Conservation (phyloP, 306 rosid species). For the Inga oerstediana region DNA sequence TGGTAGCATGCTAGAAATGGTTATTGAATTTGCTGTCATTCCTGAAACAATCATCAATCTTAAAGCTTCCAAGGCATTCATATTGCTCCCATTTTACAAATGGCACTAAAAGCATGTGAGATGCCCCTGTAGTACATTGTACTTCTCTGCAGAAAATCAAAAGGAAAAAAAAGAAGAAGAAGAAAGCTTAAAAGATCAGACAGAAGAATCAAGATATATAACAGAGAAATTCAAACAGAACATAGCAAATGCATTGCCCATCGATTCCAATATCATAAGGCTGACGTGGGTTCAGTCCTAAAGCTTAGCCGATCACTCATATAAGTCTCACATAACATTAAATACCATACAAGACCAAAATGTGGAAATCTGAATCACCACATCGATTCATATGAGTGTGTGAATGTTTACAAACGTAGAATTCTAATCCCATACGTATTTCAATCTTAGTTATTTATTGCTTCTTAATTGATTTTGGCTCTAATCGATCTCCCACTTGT, state of each 20-base stretch:
- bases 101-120: conserved; percentile 69
- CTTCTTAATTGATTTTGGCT: neutral
- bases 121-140: conserved; percentile 70
- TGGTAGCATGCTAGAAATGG: conserved; percentile 73
- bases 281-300: too few species aligned
- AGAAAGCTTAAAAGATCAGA: too few species aligned
- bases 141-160: conserved; percentile 58
- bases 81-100: conserved; percentile 48
- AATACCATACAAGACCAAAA: neutral
- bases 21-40: conserved; percentile 64
- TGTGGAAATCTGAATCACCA: neutral
- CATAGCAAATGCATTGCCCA: neutral
- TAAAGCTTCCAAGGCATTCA: conserved; percentile 57
- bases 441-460: neutral
- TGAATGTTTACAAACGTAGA: neutral
- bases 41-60: conserved; percentile 62
- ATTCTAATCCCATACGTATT: neutral
- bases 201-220: too few species aligned
- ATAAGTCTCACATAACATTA: neutral
- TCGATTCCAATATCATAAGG: neutral
- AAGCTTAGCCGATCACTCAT: too few species aligned
- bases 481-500: neutral
- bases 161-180: neutral
- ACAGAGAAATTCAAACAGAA: too few species aligned
- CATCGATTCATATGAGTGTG: neutral